Evolutionary conservation across 106 monocot genomes (phyloP).

Genomic region (Posidonia australis): DNA sequence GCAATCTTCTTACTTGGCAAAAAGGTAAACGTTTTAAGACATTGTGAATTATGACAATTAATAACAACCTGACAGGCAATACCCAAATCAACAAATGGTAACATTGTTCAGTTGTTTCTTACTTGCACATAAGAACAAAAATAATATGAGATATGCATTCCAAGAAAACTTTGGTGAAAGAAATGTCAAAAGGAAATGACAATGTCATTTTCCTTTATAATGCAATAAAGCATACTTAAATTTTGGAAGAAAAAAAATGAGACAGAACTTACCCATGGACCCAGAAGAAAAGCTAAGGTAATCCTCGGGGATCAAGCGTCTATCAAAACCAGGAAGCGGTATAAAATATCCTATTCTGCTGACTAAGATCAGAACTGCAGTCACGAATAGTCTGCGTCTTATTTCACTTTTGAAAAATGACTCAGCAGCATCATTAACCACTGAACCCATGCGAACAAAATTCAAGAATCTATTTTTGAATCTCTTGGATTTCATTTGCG

Average conservation of each 20-base stretch:
- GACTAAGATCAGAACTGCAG: constrained; percentile 58
- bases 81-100: no score
- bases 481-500: constrained; percentile 10
- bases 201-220: background rate
- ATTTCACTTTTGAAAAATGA: constrained; percentile 97
- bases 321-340: constrained; percentile 85
- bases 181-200: background rate
- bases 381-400: constrained; percentile 74
- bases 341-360: constrained; percentile 92
- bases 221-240: background rate
- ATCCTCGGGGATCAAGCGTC: constrained; percentile 75
- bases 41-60: no score
- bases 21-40: no score
- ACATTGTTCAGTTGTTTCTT: no score
- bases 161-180: no score
- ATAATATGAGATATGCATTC: no score
- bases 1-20: no score
- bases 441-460: constrained; percentile 57
- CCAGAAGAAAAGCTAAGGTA: constrained; percentile 85
- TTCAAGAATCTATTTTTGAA: constrained; percentile 70
- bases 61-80: no score
- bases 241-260: background rate
- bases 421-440: constrained; percentile 59
- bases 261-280: constrained; percentile 44
- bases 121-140: no score